These are phyloP conservation scores for Linum tenue DNA, from an alignment of 345 rosid species.

Conservation along the genomic window DNA sequence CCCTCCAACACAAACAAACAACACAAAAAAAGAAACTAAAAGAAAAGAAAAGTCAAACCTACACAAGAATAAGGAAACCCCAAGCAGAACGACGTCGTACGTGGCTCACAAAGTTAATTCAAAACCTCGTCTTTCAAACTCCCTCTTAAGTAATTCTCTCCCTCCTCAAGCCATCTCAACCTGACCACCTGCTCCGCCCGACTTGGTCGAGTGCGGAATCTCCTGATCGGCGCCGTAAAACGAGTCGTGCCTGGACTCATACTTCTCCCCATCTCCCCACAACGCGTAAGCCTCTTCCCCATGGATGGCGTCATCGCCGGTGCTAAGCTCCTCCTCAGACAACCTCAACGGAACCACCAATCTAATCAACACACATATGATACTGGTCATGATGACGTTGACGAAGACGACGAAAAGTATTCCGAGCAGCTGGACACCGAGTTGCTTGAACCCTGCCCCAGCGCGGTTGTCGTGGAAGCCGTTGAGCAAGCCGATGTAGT, in stretches of 20 bases:
- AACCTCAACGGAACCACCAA: slow-evolving; percentile 39
- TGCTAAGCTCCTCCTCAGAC: slow-evolving; percentile 43
- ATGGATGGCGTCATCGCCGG: slow-evolving; percentile 55
- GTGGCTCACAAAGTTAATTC: too few relatives aligned
- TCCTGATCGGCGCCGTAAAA: slow-evolving; percentile 24
- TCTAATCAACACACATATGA: slow-evolving; percentile 36
- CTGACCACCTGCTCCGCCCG: slow-evolving; percentile 23
- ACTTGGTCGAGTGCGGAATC: slow-evolving; percentile 15
- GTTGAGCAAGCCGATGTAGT: slow-evolving; percentile 43
- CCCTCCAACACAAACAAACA: too few relatives aligned
- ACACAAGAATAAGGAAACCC: too few relatives aligned
- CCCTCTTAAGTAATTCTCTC: too few relatives aligned
- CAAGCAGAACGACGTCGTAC: too few relatives aligned
- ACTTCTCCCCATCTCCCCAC: slow-evolving; percentile 71
- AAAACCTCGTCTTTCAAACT: too few relatives aligned
- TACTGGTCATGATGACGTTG: slow-evolving; percentile 31
- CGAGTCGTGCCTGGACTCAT: slow-evolving; percentile 40
- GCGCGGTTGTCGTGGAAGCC: slow-evolving; percentile 26
- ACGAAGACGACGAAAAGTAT: slow-evolving; percentile 27
- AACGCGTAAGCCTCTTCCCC: slow-evolving; percentile 64
- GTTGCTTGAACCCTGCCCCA: slow-evolving; percentile 39
- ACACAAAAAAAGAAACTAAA: too few relatives aligned
- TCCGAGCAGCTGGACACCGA: slow-evolving; percentile 53
- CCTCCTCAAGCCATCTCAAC: slow-evolving; percentile 35
- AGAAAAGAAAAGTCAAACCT: too few relatives aligned